These are phyloP conservation scores for Trametes maxima DNA, from an alignment of 768 basidiomycete species.

Conservation along the genomic window DNA sequence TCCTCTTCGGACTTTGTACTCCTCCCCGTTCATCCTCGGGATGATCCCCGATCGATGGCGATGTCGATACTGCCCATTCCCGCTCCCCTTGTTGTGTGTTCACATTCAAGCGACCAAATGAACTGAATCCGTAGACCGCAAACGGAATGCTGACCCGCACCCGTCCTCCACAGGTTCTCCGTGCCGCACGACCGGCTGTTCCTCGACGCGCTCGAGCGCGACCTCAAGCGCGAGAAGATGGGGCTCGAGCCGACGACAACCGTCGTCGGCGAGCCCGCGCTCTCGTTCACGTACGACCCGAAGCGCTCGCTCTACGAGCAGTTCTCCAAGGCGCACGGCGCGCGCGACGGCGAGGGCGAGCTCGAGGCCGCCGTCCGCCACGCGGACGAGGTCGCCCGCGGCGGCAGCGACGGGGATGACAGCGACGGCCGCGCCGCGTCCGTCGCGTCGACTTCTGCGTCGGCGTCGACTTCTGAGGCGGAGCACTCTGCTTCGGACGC, in stretches of 20 bases:
- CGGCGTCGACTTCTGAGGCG: slow-evolving; percentile 10
- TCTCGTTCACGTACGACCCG: slow-evolving; percentile 87
- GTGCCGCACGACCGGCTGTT: slow-evolving; percentile 97
- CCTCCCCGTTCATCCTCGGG: not conserved
- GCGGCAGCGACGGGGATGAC: slow-evolving; percentile 5
- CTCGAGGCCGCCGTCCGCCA: slow-evolving; percentile 35
- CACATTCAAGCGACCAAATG: too few relatives aligned
- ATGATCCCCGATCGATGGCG: too few relatives aligned
- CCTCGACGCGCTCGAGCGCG: slow-evolving; percentile 94
- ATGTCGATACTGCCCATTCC: too few relatives aligned
- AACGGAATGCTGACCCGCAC: slow-evolving; percentile 19
- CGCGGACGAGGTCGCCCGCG: slow-evolving; percentile 30
- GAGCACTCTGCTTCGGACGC: slow-evolving; percentile 28
- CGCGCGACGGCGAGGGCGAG: slow-evolving; percentile 39
- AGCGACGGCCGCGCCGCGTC: slow-evolving; percentile 16
- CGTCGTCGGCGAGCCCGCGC: slow-evolving; percentile 77
- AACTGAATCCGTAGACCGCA: not conserved
- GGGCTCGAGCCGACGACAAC: slow-evolving; percentile 84
- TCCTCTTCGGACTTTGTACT: not conserved
- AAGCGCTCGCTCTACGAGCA: slow-evolving; percentile 88
- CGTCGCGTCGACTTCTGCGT: slow-evolving; percentile 1
- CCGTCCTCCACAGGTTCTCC: slow-evolving; percentile 72
- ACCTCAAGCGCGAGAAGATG: slow-evolving; percentile 94
- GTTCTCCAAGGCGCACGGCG: slow-evolving; percentile 55
- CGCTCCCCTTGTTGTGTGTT: too few relatives aligned